Evolutionary conservation across 495 filamentous ascomycete genomes (phyloP), one percentile per base, ranked within the genome.

Genomic region (Hypoxylon cercidicola): DNA sequence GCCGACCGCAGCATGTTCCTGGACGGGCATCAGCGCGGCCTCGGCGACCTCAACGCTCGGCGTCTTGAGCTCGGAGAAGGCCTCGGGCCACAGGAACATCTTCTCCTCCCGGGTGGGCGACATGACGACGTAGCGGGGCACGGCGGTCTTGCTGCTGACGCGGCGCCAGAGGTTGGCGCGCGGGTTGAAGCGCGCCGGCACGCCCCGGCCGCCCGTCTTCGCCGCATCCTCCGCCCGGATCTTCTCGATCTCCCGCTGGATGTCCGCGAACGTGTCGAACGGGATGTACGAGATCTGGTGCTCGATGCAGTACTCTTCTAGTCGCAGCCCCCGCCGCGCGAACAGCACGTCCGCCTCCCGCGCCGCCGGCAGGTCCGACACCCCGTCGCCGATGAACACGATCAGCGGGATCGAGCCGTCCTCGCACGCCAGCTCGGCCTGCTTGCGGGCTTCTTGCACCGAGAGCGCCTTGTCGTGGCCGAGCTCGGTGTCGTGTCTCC

Each of bases 371-470:
- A 92, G 84, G 66, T 92, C 90, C 6, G 88, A 90, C 13, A 93
- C 88, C 1, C 90, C 90, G 73, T 92, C 90, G 49, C 90, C 89
- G 63, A 92, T 90, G 72, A 92, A 93, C 39, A 92, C 78, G 58
- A 92, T 87, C 1, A 89, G 79, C 6, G 90, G 90, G 43, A 90
- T 84, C 12, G 87, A 85, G 48, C 83, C 85, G 32, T 89, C 84
- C 1, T 82, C 81, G 50, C 80, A 82, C 46, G 79, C 74, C 6
- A 83, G 72, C 34, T 81, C 77, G 0, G 87, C 88, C 35, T 79
- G 72, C 10, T 66, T 71, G 5, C 87, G 81, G 45, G 82, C 87
- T 61, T 89, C 87, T 51, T 84, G 79, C 37, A 92, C 85, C 1
- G 84, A 88, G 6, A 84, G 73, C 1, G 86, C 87, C 69, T 92